These are phyloP conservation scores for Fusarium sp. DNA, from an alignment of 2,329 filamentous ascomycete genomes.

Conservation along the genomic window DNA sequence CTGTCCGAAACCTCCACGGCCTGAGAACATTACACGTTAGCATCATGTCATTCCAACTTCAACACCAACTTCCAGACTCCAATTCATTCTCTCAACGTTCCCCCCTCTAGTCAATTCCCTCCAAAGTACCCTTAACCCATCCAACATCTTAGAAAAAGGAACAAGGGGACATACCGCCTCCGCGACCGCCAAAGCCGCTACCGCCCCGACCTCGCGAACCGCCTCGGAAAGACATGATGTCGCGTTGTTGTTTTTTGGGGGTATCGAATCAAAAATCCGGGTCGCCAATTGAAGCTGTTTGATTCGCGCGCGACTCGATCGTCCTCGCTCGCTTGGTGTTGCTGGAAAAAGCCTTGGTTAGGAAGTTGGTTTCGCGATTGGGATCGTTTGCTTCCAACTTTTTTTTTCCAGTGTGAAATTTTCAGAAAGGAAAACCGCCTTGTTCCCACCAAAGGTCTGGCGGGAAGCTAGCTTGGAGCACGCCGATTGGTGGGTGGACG, in stretches of 20 bases:
- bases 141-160: not conserved
- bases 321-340: slow-evolving; percentile 15
- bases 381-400: slow-evolving; percentile 38
- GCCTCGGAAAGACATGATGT: slow-evolving; percentile 55
- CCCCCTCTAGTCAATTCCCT: not conserved
- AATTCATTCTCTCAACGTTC: not conserved
- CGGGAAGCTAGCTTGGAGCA: slow-evolving; percentile 36
- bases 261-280: not conserved
- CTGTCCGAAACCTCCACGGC: slow-evolving; percentile 55
- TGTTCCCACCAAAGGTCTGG: slow-evolving; percentile 31
- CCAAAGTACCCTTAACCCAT: not conserved
- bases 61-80: not conserved
- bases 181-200: slow-evolving; percentile 50
- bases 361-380: slow-evolving; percentile 13
- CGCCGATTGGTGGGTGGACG: slow-evolving; percentile 32
- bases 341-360: not conserved
- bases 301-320: slow-evolving; percentile 14
- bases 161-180: slow-evolving; percentile 49
- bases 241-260: not conserved
- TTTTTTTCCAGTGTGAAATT: slow-evolving; percentile 48
- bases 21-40: slow-evolving; percentile 40
- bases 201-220: slow-evolving; percentile 52
- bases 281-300: slow-evolving; percentile 20
- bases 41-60: not conserved
- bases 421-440: slow-evolving; percentile 33